phyloP scores from a whole-genome alignment of 768 basidiomycete genomes.

The Russula compacta region DNA sequence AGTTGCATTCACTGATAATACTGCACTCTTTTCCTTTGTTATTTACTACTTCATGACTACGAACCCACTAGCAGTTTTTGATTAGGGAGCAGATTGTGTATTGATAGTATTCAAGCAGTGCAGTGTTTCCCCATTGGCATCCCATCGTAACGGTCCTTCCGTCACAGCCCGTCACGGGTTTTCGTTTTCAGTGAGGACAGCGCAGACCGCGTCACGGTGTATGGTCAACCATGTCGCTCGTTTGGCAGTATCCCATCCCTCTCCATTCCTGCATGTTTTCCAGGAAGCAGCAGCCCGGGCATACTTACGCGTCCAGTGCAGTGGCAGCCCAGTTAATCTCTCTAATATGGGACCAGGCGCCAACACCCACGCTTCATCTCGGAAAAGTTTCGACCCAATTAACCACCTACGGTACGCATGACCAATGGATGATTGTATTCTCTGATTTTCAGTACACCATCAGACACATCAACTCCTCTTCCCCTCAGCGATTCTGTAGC shows the following conservation, averaged over 20 bases:
- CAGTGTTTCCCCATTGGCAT: not conserved
- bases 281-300: conserved; percentile 44
- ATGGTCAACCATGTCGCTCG: conserved; percentile 35
- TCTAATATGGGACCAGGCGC: not conserved
- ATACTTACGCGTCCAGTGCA: conserved; percentile 28
- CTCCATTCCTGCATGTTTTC: conserved; percentile 33
- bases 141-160: not conserved
- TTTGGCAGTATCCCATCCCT: conserved; percentile 18
- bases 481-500: not conserved
- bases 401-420: not conserved
- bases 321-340: not conserved
- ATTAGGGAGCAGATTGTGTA: conserved; percentile 12
- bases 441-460: not conserved
- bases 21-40: conserved; percentile 9
- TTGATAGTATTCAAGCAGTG: conserved; percentile 5
- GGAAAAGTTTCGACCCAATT: not conserved
- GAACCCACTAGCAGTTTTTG: conserved; percentile 14
- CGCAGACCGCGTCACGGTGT: conserved; percentile 24
- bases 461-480: not conserved
- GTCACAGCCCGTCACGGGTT: conserved; percentile 3
- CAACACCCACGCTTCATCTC: not conserved
- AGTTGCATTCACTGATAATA: conserved; percentile 15
- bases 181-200: not conserved
- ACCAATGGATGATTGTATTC: not conserved
- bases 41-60: conserved; percentile 13